Conservation (phyloP, 1,284 basidiomycete genomes). For the Leccinum discolor region DNA sequence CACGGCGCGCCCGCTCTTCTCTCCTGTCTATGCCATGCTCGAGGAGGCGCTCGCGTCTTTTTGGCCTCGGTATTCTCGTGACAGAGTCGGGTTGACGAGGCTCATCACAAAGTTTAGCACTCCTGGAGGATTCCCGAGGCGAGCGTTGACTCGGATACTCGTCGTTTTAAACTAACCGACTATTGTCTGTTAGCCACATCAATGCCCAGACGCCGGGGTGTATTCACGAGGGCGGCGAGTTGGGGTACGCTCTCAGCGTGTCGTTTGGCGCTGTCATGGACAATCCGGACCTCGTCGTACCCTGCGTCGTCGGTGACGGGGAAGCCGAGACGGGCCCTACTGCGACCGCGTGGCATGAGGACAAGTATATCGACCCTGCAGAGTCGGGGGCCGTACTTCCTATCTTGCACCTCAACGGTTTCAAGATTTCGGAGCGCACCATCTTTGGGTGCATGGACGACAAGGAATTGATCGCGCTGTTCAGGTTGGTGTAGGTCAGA, state of each 20-base stretch:
- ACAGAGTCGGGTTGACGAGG: conserved; percentile 62
- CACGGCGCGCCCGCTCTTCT: conserved; percentile 85
- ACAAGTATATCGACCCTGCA: conserved; percentile 90
- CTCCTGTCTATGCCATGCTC: conserved; percentile 69
- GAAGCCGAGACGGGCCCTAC: conserved; percentile 89
- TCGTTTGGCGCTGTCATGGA: conserved; percentile 89
- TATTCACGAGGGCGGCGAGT: conserved; percentile 90
- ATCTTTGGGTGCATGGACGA: conserved; percentile 92
- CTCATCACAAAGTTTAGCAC: conserved; percentile 67
- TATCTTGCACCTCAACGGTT: conserved; percentile 83
- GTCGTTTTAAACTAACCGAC: conserved; percentile 1
- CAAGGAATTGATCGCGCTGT: conserved; percentile 73
- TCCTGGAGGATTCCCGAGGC: conserved; percentile 70
- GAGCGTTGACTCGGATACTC: conserved; percentile 5
- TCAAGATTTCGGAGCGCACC: conserved; percentile 88
- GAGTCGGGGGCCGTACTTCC: conserved; percentile 89
- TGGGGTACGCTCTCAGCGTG: conserved; percentile 86
- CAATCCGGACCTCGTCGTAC: conserved; percentile 80
- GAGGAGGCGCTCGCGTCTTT: conserved; percentile 79
- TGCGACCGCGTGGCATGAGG: conserved; percentile 82
- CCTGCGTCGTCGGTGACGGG: conserved; percentile 84
- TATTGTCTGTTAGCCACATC: conserved; percentile 49
- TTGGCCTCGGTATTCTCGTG: conserved; percentile 71
- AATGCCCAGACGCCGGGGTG: conserved; percentile 83
- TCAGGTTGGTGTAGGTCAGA: conserved; percentile 33